Evolutionary conservation across 257 asterid genomes (phyloP).

Genomic region (Mentha longifolia): DNA sequence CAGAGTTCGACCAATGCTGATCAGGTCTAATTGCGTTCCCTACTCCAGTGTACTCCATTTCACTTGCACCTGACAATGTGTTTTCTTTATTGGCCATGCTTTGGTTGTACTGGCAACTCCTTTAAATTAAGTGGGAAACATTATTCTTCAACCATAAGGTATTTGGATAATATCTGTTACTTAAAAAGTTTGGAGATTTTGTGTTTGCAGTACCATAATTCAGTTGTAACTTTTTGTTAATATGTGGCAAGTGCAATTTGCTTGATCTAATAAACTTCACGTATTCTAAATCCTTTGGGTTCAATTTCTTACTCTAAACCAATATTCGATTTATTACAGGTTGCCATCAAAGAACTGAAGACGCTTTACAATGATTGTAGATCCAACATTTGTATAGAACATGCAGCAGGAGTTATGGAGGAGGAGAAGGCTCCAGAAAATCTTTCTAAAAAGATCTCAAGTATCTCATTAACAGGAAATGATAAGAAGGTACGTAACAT

Average conservation of each 20-base stretch:
- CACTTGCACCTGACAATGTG: slow-evolving; percentile 13
- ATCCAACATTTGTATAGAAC: slow-evolving; percentile 85
- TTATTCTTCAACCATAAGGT: neutral
- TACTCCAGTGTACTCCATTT: slow-evolving; percentile 11
- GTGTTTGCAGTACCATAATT: slow-evolving; percentile 14
- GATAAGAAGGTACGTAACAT: slow-evolving; percentile 61
- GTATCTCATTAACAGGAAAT: slow-evolving; percentile 67
- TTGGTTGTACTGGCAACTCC: neutral
- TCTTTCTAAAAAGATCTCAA: slow-evolving; percentile 73
- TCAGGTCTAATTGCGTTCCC: slow-evolving; percentile 53
- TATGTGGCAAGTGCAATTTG: slow-evolving; percentile 10
- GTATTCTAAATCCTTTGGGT: slow-evolving; percentile 12
- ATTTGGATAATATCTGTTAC: slow-evolving; percentile 13
- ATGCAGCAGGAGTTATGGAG: slow-evolving; percentile 87
- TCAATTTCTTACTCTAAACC: slow-evolving; percentile 9
- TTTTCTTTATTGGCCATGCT: slow-evolving; percentile 11
- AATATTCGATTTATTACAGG: slow-evolving; percentile 47
- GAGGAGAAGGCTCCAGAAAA: slow-evolving; percentile 87
- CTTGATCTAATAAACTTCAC: slow-evolving; percentile 13
- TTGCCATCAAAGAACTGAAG: slow-evolving; percentile 65
- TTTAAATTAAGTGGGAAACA: neutral
- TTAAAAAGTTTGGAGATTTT: slow-evolving; percentile 4
- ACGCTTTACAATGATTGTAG: slow-evolving; percentile 65
- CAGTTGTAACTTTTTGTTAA: slow-evolving; percentile 3
- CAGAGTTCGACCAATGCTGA: slow-evolving; percentile 50